Evolutionary conservation across 176 grass and related monocot species (phyloP).

Genomic region (Chloris gayana): DNA sequence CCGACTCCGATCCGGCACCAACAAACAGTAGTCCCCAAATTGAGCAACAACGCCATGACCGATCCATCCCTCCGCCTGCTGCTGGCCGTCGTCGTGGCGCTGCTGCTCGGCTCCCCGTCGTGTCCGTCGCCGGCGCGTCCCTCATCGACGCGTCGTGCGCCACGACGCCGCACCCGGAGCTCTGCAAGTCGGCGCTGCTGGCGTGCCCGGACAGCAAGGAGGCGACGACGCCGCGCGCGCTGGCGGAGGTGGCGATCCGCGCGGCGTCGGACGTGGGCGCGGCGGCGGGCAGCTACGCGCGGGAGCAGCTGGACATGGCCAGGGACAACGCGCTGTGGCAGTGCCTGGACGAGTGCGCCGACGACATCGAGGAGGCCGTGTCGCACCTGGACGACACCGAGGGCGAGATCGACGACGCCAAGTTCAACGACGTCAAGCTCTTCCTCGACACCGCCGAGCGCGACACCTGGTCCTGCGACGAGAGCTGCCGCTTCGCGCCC

Average conservation of each 20-base stretch:
- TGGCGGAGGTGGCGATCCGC: conserved; percentile 34
- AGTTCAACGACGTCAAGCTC: conserved; percentile 12
- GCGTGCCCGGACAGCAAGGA: not conserved
- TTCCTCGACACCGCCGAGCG: conserved; percentile 26
- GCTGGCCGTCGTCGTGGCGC: not conserved
- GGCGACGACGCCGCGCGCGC: not conserved
- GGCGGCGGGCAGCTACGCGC: conserved; percentile 20
- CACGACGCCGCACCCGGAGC: conserved; percentile 38
- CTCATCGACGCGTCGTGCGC: conserved; percentile 26
- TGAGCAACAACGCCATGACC: not conserved
- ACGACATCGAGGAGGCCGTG: conserved; percentile 57
- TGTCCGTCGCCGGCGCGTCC: not conserved
- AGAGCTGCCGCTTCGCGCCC: conserved; percentile 8
- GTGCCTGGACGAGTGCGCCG: conserved; percentile 55
- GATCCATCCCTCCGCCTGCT: not conserved
- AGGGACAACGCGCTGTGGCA: conserved; percentile 43
- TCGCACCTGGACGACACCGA: conserved; percentile 51
- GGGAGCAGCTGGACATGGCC: not conserved
- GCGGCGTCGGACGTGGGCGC: not conserved
- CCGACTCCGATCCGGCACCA: not conserved
- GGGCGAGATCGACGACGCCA: conserved; percentile 22
- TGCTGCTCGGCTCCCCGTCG: not conserved
- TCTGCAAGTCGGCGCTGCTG: conserved; percentile 6
- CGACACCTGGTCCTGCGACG: conserved; percentile 48
- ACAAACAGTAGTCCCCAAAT: not conserved